Base-by-base conservation (phyloP, 1,139 yeast species). In the Petasospora fabianii region DNA sequence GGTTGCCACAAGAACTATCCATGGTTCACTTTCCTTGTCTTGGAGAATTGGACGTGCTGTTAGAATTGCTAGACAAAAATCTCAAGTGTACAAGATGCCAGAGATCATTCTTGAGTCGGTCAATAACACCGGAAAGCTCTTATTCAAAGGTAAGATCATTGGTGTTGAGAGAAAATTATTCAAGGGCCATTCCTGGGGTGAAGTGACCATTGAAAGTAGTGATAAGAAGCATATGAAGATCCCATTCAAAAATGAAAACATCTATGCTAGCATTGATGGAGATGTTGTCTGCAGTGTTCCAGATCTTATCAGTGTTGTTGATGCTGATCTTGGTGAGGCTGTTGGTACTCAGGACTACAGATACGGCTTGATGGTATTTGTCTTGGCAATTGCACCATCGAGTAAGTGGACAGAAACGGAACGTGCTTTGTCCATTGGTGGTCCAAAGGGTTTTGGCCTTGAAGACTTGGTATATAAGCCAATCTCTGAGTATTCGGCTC, bases 11-110 rank as follows among this genome's bases (percentile, higher is more conserved):
- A 51, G 47, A 46, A 53, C 66, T 4, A 59, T 65, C 22, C 65
- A 55, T 34, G 51, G 61, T 17, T 60, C 73, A 5, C 30, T 68
- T 6, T 70, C 75, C 1, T 48, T 58, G 16, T 65, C 73, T 9
- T 70, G 75, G 76, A 62, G 75, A 55, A 65, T 71, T 40, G 76
- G 75, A 6, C 55, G 66, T 38, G 72, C 73, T 5, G 66, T 70
- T 11, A 48, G 52, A 34, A 48, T 60, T 19, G 68, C 73, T 1
- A 53, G 66, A 35, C 64, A 60, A 33, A 57, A 52, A n/a, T 55
- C 59, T 17, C 64, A 65, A 36, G 56, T 68, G 17, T 66, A 64
- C 34, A 49, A 45, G 32, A 50, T 70, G 20, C 68, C 73, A 1
- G 55, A 58, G 28, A 42, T 48, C 17, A 69, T 70, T 22, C 48